Conservation (phyloP, 176 grass and related monocot species). For the Musa schizocarpa region DNA sequence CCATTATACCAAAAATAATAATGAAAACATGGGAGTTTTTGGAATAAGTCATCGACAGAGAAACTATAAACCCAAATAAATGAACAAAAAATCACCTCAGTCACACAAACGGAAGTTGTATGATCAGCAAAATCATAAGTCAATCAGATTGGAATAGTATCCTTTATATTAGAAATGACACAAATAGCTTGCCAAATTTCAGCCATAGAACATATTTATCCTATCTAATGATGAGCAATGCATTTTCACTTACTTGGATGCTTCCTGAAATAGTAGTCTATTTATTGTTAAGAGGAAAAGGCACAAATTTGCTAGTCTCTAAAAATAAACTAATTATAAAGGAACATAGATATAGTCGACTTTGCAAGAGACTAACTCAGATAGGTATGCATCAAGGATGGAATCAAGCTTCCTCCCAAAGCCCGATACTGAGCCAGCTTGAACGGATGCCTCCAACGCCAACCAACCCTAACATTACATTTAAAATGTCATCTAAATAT, state of each 20-base stretch:
- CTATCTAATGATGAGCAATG: neutral
- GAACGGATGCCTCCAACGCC: conserved; percentile 49
- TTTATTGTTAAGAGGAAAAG: neutral
- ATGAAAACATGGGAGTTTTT: no score
- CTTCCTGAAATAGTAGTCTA: neutral
- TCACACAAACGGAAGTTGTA: no score
- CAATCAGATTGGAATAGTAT: no score
- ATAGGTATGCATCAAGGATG: conserved; percentile 60
- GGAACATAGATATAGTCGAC: neutral
- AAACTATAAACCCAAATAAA: no score
- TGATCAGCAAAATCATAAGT: no score
- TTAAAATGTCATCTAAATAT: no score
- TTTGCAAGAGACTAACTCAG: conserved; percentile 38
- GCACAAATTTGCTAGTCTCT: neutral
- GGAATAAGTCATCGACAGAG: no score
- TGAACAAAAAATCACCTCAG: no score
- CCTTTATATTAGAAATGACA: no score
- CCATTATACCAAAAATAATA: no score
- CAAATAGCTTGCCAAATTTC: no score
- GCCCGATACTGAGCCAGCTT: conserved; percentile 35
- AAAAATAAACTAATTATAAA: neutral
- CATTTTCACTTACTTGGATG: neutral
- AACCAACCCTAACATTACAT: conserved; percentile 41
- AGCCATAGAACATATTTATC: neutral
- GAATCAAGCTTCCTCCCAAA: conserved; percentile 52